Evolutionary conservation across 495 filamentous ascomycete genomes (phyloP), one percentile per base, ranked within the genome.

Genomic region (Clavariopsis aquatica): DNA sequence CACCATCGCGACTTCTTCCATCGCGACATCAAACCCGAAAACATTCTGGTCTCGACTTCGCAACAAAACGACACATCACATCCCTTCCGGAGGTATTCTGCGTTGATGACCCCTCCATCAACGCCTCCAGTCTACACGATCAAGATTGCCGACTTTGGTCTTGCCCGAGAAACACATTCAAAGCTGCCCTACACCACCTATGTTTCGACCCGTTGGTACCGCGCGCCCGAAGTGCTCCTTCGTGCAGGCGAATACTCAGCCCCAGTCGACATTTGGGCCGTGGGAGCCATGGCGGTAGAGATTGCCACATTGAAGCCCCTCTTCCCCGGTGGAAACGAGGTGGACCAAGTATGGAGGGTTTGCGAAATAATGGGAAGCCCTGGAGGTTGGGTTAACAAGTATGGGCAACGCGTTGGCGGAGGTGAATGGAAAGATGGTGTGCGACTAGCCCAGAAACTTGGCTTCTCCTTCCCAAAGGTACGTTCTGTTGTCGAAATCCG

Each of bases 351-450:
- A 10, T 99, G 95, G 95, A 87, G 95, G 66, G 89, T 99, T 1
- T 99, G 95, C 73, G 95, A 99, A 75, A 96, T 99, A 61, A 99
- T 99, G 95, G 95, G 95, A 22, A 97, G 93, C 79, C 95, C 95
- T 15, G 95, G 94, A 17, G 92, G 93, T 75, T 99, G 95, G 95
- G 92, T 94, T 74, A 96, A 89, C 75, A 96, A 95, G 75, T 82
- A 87, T 34, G 91, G 93, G 28, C 81, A 80, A 22, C 90, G 87
- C 69, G 88, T 99, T 46, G 95, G 95, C 56, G 95, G 95, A 73
- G 95, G 95, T 72, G 95, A 99, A 65, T 99, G 95, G 95, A 89
- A 89, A 71, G 95, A 99, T 68, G 95, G 95, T 36, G 91, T 90
- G 58, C 84, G 90, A 27, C 78, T 99, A 60, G 95, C 95, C 41